phyloP scores from a whole-genome alignment of 2,329 filamentous ascomycete species.

The Ceratocystis cubensis region DNA sequence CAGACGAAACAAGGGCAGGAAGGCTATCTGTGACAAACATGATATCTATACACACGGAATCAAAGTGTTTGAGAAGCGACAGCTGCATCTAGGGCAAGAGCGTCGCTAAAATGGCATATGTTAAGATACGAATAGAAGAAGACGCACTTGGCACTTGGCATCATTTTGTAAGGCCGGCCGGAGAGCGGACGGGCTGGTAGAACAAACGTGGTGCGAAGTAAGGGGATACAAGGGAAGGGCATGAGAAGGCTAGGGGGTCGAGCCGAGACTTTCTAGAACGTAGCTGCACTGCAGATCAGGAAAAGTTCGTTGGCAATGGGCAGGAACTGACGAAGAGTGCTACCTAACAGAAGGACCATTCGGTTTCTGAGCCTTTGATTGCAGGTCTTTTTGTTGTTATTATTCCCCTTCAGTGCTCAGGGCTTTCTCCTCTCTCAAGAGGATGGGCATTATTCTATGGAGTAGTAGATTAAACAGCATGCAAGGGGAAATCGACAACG shows the following conservation, averaged over 20 bases:
- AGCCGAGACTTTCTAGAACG: background rate
- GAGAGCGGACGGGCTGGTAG: no score
- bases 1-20: constrained; percentile 3
- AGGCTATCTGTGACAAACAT: background rate
- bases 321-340: background rate
- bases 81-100: background rate
- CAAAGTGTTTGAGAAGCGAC: background rate
- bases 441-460: no score
- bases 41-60: background rate
- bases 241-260: background rate
- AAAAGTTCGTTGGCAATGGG: background rate
- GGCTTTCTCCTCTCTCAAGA: no score
- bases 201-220: no score
- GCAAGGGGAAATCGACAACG: constrained; percentile 1
- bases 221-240: no score
- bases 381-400: no score
- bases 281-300: background rate
- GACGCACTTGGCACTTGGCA: background rate
- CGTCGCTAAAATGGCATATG: background rate
- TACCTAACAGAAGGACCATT: no score
- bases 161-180: no score
- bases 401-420: no score
- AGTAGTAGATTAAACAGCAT: constrained; percentile 1
- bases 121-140: background rate
- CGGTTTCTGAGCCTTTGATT: background rate